Evolutionary conservation across 768 basidiomycete genomes (phyloP).

Genomic region (Suillus alpinus): DNA sequence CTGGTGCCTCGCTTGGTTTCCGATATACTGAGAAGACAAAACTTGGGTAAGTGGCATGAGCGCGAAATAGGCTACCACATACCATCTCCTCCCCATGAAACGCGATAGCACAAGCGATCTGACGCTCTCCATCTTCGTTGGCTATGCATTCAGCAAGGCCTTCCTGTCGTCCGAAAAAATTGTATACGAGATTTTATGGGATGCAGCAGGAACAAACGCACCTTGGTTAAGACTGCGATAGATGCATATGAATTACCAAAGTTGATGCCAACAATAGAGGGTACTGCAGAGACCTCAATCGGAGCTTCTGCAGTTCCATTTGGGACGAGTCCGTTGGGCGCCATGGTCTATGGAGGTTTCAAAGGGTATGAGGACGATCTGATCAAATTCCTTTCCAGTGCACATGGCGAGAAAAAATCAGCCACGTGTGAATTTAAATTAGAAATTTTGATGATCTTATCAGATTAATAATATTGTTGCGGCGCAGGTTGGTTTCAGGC

Average conservation of each 20-base stretch:
- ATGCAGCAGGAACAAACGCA: conserved; percentile 28
- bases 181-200: neutral
- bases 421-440: neutral
- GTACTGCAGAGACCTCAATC: conserved; percentile 30
- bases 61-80: conserved; percentile 28
- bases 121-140: conserved; percentile 97
- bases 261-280: conserved; percentile 88
- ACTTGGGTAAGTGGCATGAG: conserved; percentile 7
- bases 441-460: too few relatives aligned
- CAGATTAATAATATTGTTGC: too few relatives aligned
- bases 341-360: conserved; percentile 29
- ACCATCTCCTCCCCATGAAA: conserved; percentile 92
- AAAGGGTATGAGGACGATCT: neutral
- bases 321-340: conserved; percentile 37
- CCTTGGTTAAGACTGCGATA: conserved; percentile 94
- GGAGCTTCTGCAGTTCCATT: conserved; percentile 53
- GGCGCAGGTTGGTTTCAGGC: too few relatives aligned
- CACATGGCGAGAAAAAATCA: conserved; percentile 1
- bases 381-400: neutral
- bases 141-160: conserved; percentile 93
- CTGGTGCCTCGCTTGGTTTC: conserved; percentile 91
- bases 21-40: conserved; percentile 71
- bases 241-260: conserved; percentile 95
- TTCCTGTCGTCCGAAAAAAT: conserved; percentile 51
- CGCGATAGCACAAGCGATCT: conserved; percentile 92